Conservation (phyloP, 768 basidiomycete species). For the Pulveroboletus sp. region DNA sequence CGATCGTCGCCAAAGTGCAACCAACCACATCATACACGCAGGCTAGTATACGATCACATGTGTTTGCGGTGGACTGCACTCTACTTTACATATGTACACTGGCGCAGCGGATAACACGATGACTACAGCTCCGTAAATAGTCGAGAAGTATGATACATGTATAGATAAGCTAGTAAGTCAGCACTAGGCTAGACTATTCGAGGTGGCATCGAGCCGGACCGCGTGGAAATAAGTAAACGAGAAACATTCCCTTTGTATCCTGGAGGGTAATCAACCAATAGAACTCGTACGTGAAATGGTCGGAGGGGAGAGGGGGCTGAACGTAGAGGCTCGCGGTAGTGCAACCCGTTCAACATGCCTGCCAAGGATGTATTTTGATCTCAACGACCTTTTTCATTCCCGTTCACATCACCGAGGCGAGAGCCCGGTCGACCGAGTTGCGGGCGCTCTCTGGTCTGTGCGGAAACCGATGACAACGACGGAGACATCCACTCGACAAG, state of each 20-base stretch:
- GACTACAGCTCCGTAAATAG: conserved; percentile 9
- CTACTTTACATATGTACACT: conserved; percentile 20
- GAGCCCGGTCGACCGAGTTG: conserved; percentile 18
- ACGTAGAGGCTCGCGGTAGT: conserved; percentile 4
- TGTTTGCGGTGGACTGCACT: conserved; percentile 2
- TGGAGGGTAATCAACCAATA: neutral
- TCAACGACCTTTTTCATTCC: conserved; percentile 26
- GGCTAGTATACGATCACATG: neutral
- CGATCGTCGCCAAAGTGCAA: conserved; percentile 14
- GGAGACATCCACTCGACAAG: conserved; percentile 23
- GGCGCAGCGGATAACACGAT: conserved; percentile 2
- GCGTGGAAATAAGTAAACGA: conserved; percentile 11
- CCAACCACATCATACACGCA: neutral
- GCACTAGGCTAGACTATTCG: conserved; percentile 19
- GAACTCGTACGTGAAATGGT: conserved; percentile 8
- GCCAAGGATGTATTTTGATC: conserved; percentile 8
- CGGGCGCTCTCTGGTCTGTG: conserved; percentile 13
- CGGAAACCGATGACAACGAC: conserved; percentile 15
- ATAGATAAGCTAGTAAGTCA: conserved; percentile 17
- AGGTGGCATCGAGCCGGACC: conserved; percentile 5
- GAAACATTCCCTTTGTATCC: conserved; percentile 8
- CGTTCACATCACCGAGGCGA: conserved; percentile 26
- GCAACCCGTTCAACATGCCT: conserved; percentile 1
- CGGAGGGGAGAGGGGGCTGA: neutral
- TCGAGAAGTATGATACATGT: conserved; percentile 14